Evolutionary conservation across 805 yeast species (phyloP).

Genomic region (Candida rishiriensis): DNA sequence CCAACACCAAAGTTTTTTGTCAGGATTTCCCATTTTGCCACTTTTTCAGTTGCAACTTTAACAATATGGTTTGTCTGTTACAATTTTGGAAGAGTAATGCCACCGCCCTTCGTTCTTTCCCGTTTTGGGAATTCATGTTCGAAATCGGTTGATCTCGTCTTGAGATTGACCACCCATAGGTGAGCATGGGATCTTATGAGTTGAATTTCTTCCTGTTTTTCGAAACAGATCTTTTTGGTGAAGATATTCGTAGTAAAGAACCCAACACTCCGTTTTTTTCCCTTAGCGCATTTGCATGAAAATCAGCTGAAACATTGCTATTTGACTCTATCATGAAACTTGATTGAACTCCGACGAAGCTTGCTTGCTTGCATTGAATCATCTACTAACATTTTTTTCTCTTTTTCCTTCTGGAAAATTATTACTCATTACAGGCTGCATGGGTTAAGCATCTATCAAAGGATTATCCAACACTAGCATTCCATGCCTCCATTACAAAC

Average conservation of each 20-base stretch:
- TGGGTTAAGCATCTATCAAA: constrained; percentile 96
- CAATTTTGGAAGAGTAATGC: constrained; percentile 89
- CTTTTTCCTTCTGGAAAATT: neutral
- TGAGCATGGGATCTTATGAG: constrained; percentile 66
- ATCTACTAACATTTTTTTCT: no score
- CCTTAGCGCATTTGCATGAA: neutral
- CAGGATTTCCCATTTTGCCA: constrained; percentile 52
- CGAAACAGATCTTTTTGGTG: constrained; percentile 20
- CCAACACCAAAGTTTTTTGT: constrained; percentile 76
- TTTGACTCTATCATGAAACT: no score
- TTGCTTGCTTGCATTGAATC: no score
- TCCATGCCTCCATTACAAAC: constrained; percentile 96
- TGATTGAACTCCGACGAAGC: no score
- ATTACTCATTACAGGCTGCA: constrained; percentile 89
- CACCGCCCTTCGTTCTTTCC: constrained; percentile 44
- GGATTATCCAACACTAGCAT: constrained; percentile 90
- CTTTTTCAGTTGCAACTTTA: constrained; percentile 15
- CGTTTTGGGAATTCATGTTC: constrained; percentile 43
- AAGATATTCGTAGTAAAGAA: constrained; percentile 81
- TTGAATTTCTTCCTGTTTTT: constrained; percentile 52
- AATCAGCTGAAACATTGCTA: no score
- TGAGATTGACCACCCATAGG: constrained; percentile 36
- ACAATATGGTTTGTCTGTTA: constrained; percentile 82
- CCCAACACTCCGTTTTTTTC: constrained; percentile 49
- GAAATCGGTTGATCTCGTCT: constrained; percentile 33